Percentiles rank a stretch among this genome's conserved stretches.
Evolutionary conservation across 306 rosid genomes (phyloP).

Genomic region (Astragalus glycyphyllos): DNA sequence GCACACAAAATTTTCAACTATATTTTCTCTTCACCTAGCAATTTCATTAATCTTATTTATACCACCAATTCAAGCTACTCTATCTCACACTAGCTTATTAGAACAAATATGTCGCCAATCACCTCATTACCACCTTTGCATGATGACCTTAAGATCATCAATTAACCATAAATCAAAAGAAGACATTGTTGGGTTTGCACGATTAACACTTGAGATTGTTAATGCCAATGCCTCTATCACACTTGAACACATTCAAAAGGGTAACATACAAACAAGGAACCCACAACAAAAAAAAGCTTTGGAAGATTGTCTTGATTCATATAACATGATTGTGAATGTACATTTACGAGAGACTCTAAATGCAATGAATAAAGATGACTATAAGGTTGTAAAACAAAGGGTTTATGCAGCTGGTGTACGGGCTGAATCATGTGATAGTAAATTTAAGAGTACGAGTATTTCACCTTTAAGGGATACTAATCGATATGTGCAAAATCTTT

Average conservation of each 20-base stretch:
- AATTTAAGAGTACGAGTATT: background rate
- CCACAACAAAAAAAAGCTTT: background rate
- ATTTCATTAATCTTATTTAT: background rate
- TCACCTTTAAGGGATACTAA: conserved; percentile 35
- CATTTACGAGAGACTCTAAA: conserved; percentile 28
- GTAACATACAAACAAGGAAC: background rate
- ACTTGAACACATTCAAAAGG: background rate
- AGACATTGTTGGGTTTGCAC: conserved; percentile 43
- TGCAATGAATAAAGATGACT: conserved; percentile 19
- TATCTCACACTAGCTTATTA: conserved; percentile 29
- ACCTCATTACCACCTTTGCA: conserved; percentile 37
- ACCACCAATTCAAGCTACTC: conserved; percentile 22
- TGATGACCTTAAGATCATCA: conserved; percentile 36
- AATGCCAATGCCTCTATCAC: conserved; percentile 26
- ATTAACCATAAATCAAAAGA: conserved; percentile 41
- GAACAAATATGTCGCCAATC: conserved; percentile 47
- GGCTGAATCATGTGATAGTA: conserved; percentile 20
- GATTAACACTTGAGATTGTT: conserved; percentile 27
- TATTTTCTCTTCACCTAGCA: background rate
- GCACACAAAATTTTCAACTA: background rate
- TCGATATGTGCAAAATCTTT: conserved; percentile 32
- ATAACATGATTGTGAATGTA: conserved; percentile 22
- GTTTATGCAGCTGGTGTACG: conserved; percentile 14
- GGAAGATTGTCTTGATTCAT: conserved; percentile 17
- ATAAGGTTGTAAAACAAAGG: conserved; percentile 21